Evolutionary conservation across 768 basidiomycete species (phyloP).

Genomic region (Auricularia sp.): DNA sequence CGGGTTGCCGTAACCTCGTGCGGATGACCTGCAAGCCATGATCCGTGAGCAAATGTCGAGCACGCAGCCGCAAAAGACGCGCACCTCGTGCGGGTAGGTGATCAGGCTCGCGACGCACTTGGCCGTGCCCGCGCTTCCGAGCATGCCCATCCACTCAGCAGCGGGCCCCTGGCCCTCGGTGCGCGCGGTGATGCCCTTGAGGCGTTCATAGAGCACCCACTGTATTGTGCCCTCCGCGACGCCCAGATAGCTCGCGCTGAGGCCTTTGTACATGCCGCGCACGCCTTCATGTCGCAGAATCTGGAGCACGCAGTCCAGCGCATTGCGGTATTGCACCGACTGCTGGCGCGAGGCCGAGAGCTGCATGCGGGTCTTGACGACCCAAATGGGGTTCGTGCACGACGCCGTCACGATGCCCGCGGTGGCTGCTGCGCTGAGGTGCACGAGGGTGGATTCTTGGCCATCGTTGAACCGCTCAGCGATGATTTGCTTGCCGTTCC

Average conservation of each 20-base stretch:
- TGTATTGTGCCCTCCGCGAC: conserved; percentile 95
- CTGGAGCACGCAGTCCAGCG: conserved; percentile 43
- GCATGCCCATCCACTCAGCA: conserved; percentile 68
- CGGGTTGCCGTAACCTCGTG: conserved; percentile 85
- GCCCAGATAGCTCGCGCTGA: conserved; percentile 90
- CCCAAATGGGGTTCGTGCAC: conserved; percentile 98
- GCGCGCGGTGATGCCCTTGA: conserved; percentile 59
- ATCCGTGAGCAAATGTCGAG: not conserved
- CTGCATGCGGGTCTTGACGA: conserved; percentile 94
- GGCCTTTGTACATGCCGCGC: conserved; percentile 85
- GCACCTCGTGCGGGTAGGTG: conserved; percentile 96
- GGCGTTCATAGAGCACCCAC: conserved; percentile 91
- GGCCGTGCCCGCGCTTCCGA: conserved; percentile 84
- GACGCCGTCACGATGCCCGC: conserved; percentile 84
- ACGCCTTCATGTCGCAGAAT: conserved; percentile 78
- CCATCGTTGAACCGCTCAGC: conserved; percentile 73
- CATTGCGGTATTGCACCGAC: conserved; percentile 3
- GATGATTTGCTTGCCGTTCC: conserved; percentile 88
- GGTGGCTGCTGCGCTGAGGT: conserved; percentile 73
- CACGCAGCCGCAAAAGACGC: conserved; percentile 16
- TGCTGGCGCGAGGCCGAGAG: conserved; percentile 33
- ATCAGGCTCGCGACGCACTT: conserved; percentile 91
- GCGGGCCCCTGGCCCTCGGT: conserved; percentile 47
- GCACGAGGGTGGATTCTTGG: conserved; percentile 74
- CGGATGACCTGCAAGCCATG: conserved; percentile 58